A percentile compares a stretch with the other conserved stretches of the same genome.
Evolutionary conservation across 164 flowering plant species (phyloP).

Genomic region (Piper longum): DNA sequence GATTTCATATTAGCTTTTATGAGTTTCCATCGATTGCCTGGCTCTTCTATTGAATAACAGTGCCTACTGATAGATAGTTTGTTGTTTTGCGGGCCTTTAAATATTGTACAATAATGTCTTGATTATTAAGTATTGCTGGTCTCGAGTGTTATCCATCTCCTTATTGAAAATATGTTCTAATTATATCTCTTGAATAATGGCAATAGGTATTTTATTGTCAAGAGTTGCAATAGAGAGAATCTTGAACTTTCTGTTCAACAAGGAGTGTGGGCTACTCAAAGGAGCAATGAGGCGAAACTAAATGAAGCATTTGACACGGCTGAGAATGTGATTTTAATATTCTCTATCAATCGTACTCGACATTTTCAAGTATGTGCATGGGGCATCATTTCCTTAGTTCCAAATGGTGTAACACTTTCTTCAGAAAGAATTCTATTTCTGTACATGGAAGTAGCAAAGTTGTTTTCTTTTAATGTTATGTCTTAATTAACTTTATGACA

Average conservation of each 20-base stretch:
- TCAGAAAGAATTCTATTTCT: not conserved
- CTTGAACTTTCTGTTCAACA: slow-evolving; percentile 94
- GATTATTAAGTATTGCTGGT: too few species aligned
- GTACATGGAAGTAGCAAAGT: not conserved
- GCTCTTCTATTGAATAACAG: too few species aligned
- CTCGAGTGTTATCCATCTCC: too few species aligned
- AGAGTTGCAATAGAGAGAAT: slow-evolving; percentile 98
- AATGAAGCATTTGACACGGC: slow-evolving; percentile 95
- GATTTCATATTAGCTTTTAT: too few species aligned
- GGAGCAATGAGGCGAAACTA: slow-evolving; percentile 96
- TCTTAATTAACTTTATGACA: too few species aligned
- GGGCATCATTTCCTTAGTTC: not conserved
- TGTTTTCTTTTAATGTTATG: too few species aligned
- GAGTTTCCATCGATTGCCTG: too few species aligned
- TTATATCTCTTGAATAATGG: slow-evolving; percentile 8
- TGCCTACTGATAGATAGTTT: too few species aligned
- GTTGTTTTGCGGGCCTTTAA: not conserved
- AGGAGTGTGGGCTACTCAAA: slow-evolving; percentile 99
- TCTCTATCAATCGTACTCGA: slow-evolving; percentile 94
- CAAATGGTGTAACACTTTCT: too few species aligned
- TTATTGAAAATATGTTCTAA: not conserved
- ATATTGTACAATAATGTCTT: too few species aligned
- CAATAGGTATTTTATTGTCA: slow-evolving; percentile 90
- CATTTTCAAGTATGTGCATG: slow-evolving; percentile 72
- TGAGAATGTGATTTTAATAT: slow-evolving; percentile 91